Percentiles rank a stretch among this genome's conserved stretches.
Evolutionary conservation across 345 rosid species (phyloP).

Genomic region (Eucalyptus melliodora): DNA sequence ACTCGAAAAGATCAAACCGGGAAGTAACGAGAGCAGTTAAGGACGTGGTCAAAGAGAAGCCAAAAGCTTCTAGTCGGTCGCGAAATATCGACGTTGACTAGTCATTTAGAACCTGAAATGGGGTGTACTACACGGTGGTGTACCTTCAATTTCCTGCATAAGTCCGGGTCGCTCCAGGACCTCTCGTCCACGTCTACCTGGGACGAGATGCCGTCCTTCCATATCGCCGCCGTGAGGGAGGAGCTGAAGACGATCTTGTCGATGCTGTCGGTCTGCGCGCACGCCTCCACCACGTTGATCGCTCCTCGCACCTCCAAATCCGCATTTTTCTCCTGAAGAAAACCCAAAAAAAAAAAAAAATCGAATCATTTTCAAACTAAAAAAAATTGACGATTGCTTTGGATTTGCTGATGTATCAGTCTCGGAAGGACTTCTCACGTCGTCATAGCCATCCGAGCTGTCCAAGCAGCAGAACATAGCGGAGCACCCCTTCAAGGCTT

Average conservation of each 20-base stretch:
- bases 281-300: conserved; percentile 76
- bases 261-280: conserved; percentile 57
- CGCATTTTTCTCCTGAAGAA: conserved; percentile 31
- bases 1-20: background rate
- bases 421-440: background rate
- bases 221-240: conserved; percentile 70
- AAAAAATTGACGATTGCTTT: background rate
- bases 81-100: background rate
- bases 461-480: conserved; percentile 75
- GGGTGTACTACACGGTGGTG: background rate
- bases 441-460: conserved; percentile 53
- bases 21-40: background rate
- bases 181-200: conserved; percentile 66
- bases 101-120: background rate
- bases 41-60: background rate
- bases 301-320: conserved; percentile 84
- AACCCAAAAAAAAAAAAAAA: background rate
- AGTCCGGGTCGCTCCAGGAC: conserved; percentile 66
- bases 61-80: background rate
- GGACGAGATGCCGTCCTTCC: conserved; percentile 58
- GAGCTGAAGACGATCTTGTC: conserved; percentile 62
- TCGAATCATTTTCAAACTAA: background rate
- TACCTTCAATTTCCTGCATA: conserved; percentile 66
- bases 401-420: background rate
- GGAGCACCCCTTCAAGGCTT: conserved; percentile 55